phyloP scores from a whole-genome alignment of 495 filamentous ascomycete genomes.

The Melanomma pulvis-pyrius region DNA sequence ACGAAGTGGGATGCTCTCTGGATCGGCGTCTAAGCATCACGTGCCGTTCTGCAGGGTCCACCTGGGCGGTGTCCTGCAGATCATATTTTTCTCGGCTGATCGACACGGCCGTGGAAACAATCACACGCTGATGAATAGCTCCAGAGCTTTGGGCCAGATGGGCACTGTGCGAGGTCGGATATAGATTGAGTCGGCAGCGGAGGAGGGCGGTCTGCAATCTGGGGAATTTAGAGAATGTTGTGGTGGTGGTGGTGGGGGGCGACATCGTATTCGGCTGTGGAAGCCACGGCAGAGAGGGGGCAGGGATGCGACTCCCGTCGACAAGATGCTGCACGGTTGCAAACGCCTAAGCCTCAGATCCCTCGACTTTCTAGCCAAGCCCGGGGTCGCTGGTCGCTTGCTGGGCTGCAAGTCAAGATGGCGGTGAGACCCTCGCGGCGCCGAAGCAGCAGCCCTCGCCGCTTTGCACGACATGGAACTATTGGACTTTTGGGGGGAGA shows the following conservation, averaged over 20 bases:
- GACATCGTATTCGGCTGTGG: conserved; percentile 17
- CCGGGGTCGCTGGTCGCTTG: conserved; percentile 11
- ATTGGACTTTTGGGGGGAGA: neutral
- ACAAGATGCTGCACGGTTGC: conserved; percentile 20
- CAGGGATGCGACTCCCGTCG: conserved; percentile 19
- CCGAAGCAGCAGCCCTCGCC: conserved; percentile 5
- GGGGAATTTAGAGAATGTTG: neutral
- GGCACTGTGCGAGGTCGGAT: neutral
- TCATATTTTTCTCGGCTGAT: too few relatives aligned
- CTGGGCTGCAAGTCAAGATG: conserved; percentile 17
- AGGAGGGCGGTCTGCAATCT: neutral
- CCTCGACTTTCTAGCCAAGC: conserved; percentile 5
- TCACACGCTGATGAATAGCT: too few relatives aligned
- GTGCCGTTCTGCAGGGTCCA: neutral
- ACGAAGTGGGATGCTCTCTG: too few relatives aligned
- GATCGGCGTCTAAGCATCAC: neutral
- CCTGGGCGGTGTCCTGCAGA: too few relatives aligned
- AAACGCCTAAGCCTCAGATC: conserved; percentile 4
- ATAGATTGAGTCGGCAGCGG: conserved; percentile 17
- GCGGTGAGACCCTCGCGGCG: conserved; percentile 24
- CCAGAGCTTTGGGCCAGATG: too few relatives aligned
- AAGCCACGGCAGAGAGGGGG: neutral
- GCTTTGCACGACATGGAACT: neutral
- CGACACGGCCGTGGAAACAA: too few relatives aligned
- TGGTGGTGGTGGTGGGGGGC: neutral